These are phyloP conservation scores for Cornus controversa DNA, from an alignment of 148 eudicot species.

Conservation along the genomic window DNA sequence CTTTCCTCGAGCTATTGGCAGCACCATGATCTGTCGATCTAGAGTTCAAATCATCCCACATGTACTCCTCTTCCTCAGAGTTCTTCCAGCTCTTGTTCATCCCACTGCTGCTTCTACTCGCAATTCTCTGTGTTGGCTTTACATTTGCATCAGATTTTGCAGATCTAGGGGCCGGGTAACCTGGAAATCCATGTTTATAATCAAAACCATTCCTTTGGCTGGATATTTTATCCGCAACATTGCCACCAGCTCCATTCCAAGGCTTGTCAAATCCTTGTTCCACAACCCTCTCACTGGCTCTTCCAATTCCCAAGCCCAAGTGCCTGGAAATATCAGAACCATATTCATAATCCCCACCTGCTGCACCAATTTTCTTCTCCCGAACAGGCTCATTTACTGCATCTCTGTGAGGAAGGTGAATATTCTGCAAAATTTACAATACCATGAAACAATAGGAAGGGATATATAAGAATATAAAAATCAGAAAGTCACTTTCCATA, in stretches of 20 bases:
- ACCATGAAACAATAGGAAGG: conserved; percentile 10
- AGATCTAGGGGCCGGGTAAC: conserved; percentile 32
- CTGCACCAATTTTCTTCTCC: conserved; percentile 45
- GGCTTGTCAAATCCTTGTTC: conserved; percentile 45
- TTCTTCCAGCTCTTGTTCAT: conserved; percentile 78
- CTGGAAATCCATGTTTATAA: conserved; percentile 43
- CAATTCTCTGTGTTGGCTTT: conserved; percentile 31
- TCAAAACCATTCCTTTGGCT: conserved; percentile 64
- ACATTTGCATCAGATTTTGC: conserved; percentile 26
- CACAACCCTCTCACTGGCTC: conserved; percentile 33
- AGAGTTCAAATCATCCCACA: conserved; percentile 78
- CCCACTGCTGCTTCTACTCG: conserved; percentile 47
- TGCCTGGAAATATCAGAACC: conserved; percentile 50
- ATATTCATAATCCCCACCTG: conserved; percentile 53
- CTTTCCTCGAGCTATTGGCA: conserved; percentile 33
- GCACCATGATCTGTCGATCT: conserved; percentile 35
- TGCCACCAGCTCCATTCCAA: conserved; percentile 56
- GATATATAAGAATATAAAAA: conserved; percentile 1
- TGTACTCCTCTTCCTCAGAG: conserved; percentile 93
- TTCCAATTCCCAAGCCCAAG: conserved; percentile 44
- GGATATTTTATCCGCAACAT: conserved; percentile 43
- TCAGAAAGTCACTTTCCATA: conserved; percentile 16
- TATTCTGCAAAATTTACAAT: conserved; percentile 30
- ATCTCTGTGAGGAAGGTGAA: conserved; percentile 48
- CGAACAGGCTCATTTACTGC: conserved; percentile 33